These are phyloP conservation scores for Sordariomycetes sp. DNA, from an alignment of 2,329 filamentous ascomycete genomes.

Conservation along the genomic window DNA sequence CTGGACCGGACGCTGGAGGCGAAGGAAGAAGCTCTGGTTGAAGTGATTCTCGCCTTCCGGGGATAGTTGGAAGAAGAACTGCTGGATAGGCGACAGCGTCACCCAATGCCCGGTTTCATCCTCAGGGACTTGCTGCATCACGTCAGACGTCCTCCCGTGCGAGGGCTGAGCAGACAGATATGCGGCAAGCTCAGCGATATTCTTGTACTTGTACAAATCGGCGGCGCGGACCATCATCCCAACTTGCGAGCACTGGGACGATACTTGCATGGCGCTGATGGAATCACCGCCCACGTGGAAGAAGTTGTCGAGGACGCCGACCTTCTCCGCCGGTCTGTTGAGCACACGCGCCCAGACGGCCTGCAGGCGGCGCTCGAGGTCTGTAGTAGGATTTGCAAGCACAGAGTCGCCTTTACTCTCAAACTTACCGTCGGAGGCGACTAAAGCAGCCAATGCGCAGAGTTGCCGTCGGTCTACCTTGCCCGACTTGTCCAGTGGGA, in stretches of 20 bases:
- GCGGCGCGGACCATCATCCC: conserved; percentile 1
- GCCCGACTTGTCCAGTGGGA: neutral
- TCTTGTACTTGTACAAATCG: conserved; percentile 6
- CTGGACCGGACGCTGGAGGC: neutral
- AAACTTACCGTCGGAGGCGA: neutral
- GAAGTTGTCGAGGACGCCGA: conserved; percentile 23
- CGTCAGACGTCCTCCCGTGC: too few species aligned
- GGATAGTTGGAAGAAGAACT: conserved; percentile 1
- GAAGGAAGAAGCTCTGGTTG: conserved; percentile 3
- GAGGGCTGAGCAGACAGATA: too few species aligned
- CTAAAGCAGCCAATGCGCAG: too few species aligned
- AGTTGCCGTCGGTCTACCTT: conserved; percentile 1
- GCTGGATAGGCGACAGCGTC: conserved; percentile 4
- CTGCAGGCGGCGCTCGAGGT: neutral
- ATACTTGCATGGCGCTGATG: conserved; percentile 31
- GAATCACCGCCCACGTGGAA: conserved; percentile 33
- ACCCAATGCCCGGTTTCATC: neutral
- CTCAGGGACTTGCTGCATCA: neutral
- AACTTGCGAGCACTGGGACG: conserved; percentile 20
- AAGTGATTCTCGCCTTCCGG: conserved; percentile 1
- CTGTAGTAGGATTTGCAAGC: neutral
- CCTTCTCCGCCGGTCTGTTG: conserved; percentile 13
- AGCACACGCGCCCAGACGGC: conserved; percentile 18
- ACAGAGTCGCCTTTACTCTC: neutral
- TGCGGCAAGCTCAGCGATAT: conserved; percentile 3